Conservation (phyloP, 371 early-diverging fungal species). For the Rhizomucor pusillus region DNA sequence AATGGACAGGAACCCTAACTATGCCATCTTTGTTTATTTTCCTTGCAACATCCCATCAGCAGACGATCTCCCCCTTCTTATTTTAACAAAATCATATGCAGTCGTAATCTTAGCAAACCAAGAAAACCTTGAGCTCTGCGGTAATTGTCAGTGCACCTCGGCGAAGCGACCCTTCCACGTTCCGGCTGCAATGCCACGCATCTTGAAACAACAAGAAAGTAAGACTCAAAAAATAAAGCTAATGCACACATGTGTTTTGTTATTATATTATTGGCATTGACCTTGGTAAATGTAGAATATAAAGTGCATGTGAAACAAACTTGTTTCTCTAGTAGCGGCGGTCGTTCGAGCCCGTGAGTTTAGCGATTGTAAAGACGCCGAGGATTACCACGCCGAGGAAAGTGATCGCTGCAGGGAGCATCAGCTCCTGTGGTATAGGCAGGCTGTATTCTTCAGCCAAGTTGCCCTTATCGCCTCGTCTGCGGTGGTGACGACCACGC, state of each 20-base stretch:
- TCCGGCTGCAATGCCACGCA: no score
- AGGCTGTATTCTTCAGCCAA: constrained; percentile 14
- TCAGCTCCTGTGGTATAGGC: constrained; percentile 51
- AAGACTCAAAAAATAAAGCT: constrained; percentile 5
- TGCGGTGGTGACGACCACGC: constrained; percentile 9
- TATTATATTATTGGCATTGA: background rate
- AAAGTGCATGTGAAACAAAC: no score
- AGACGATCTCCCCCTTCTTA: background rate
- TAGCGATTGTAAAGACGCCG: constrained; percentile 50
- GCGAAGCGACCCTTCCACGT: no score
- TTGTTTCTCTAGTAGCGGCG: constrained; percentile 11
- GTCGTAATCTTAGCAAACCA: background rate
- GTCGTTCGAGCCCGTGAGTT: constrained; percentile 16
- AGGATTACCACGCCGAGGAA: constrained; percentile 58
- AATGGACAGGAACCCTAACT: no score
- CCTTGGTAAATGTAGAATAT: no score
- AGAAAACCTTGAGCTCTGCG: background rate
- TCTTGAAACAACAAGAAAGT: background rate
- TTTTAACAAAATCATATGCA: constrained; percentile 3
- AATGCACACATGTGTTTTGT: background rate
- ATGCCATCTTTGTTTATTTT: background rate
- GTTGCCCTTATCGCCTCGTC: constrained; percentile 15
- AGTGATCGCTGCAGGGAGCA: constrained; percentile 61
- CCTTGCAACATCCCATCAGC: background rate
- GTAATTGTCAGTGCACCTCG: no score